Percentiles rank a stretch among this genome's conserved stretches.
Evolutionary conservation across 2,329 filamentous ascomycete genomes (phyloP).

Genomic region (Fusarium annulatum): DNA sequence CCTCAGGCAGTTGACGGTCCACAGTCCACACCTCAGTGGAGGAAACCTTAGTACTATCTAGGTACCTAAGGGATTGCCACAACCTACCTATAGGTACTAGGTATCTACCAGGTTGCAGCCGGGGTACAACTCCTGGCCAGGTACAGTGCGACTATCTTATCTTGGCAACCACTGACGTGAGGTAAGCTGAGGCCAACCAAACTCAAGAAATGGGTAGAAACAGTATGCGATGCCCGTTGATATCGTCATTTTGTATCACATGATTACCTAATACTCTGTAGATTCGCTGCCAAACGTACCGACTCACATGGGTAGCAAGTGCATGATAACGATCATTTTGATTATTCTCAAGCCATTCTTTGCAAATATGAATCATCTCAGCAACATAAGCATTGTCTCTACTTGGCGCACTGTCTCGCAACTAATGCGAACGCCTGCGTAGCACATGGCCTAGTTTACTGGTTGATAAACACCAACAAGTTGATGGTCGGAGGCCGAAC

Average conservation of each 20-base stretch:
- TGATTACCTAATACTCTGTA: background rate
- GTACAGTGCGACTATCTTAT: constrained; percentile 24
- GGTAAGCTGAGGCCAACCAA: constrained; percentile 1
- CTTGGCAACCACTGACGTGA: constrained; percentile 24
- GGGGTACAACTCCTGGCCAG: background rate
- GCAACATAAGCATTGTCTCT: constrained; percentile 10
- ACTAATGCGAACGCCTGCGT: constrained; percentile 41
- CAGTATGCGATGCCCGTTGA: background rate
- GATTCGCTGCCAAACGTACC: background rate
- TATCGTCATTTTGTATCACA: constrained; percentile 16
- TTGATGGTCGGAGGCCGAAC: background rate
- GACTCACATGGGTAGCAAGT: background rate
- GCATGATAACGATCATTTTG: background rate
- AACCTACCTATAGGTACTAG: background rate
- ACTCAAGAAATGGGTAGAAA: background rate
- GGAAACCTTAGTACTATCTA: background rate
- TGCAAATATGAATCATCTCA: constrained; percentile 8
- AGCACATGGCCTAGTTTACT: constrained; percentile 36
- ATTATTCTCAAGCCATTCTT: background rate
- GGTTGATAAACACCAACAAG: constrained; percentile 16
- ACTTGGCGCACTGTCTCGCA: constrained; percentile 18
- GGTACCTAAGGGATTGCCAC: constrained; percentile 21
- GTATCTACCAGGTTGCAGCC: background rate
- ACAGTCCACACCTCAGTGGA: constrained; percentile 8
- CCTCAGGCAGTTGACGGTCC: background rate